phyloP scores from a whole-genome alignment of 2,329 filamentous ascomycete species.

The Pleurostoma richardsiae region DNA sequence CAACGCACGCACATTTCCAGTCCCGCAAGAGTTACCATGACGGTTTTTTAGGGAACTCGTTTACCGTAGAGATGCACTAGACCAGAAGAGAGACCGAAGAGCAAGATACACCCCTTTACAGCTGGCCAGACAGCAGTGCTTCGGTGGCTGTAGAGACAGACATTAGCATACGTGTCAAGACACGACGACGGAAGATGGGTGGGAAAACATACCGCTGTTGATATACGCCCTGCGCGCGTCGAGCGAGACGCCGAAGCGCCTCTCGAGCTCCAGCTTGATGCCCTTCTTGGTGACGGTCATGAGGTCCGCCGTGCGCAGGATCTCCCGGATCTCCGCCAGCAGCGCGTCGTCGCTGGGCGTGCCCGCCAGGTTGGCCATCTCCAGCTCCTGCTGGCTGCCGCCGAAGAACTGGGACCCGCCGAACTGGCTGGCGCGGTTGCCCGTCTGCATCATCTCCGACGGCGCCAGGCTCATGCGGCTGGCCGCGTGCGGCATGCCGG shows the following conservation, averaged over 20 bases:
- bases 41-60: no score
- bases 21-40: no score
- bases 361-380: slow-evolving; percentile 68
- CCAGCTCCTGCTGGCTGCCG: slow-evolving; percentile 58
- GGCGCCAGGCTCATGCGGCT: slow-evolving; percentile 75
- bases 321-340: slow-evolving; percentile 89
- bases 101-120: slow-evolving; percentile 39
- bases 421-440: slow-evolving; percentile 56
- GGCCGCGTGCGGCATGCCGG: slow-evolving; percentile 48
- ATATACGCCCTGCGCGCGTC: slow-evolving; percentile 91
- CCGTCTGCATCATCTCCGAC: slow-evolving; percentile 53
- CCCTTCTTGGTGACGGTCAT: slow-evolving; percentile 99
- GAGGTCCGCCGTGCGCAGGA: slow-evolving; percentile 83
- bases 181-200: background rate
- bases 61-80: no score
- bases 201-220: slow-evolving; percentile 67
- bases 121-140: slow-evolving; percentile 70
- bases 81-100: no score
- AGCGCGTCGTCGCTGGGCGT: slow-evolving; percentile 86
- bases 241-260: slow-evolving; percentile 79
- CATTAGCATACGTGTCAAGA: slow-evolving; percentile 18
- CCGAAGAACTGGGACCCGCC: slow-evolving; percentile 54
- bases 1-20: no score
- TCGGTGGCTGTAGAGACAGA: slow-evolving; percentile 56
- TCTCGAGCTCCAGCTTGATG: slow-evolving; percentile 89